Evolutionary conservation across 306 rosid species (phyloP), one percentile per base, ranked within the genome.

Genomic region (Dicorynia guianensis): DNA sequence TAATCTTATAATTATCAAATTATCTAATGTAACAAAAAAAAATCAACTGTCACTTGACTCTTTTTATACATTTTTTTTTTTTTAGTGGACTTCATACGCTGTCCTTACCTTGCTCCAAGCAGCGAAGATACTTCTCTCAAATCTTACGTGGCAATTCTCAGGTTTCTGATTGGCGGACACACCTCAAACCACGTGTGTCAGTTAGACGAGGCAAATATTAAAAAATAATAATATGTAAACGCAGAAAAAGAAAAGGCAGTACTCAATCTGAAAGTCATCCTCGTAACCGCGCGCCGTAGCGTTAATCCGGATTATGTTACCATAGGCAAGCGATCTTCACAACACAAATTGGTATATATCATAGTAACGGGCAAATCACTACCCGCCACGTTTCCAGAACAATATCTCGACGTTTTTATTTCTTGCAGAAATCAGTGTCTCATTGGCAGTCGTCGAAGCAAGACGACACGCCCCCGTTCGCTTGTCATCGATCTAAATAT

Each of bases 141-240:
- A 42, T 19, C 60, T 3, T 30, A 83, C 74, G 52, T 83, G 92
- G 80, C 79, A 50, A 11, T n/a, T 61, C 2, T 8, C 4, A 11
- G 46, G 44, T 1, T 12, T 11, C 1, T 71, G 42, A 86, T 81
- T 86, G 85, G 93, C 5, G 0, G 0, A 36, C 5, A 52, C 11
- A 10, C 59, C 69, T 40, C 59, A 30, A 19, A 6, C 44, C 69
- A 76, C 85, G 90, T 81, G 77, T 81, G 50, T 25, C 36, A 7
- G 50, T 55, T 56, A 12, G 11, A 30, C 12, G 8, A 17, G 59
- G 14, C 69, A 48, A 63, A 39, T 25, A 25, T 25, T 1, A 25
- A 25, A 25, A 25, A n/a, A n/a, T n/a, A n/a, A n/a, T n/a, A n/a
- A 25, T 25, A 25, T 1, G 30, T 25, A 25, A 25, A 25, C 30